Conservation (phyloP, 306 rosid species). For the Glycine latifolia region DNA sequence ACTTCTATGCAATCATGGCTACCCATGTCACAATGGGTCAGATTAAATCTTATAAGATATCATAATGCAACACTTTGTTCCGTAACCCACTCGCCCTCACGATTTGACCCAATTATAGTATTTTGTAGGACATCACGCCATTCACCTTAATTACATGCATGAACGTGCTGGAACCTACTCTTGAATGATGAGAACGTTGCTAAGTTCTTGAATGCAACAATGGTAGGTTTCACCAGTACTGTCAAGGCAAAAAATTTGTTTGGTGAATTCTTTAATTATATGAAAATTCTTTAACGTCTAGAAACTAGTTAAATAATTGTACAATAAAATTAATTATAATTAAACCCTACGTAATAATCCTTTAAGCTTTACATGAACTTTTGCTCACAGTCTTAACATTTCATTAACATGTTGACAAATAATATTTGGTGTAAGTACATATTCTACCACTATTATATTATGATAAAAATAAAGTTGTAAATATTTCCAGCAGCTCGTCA, state of each 20-base stretch:
- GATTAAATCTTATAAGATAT: background rate
- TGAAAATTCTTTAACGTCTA: too few relatives aligned
- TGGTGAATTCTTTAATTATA: too few relatives aligned
- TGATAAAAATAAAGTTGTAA: too few relatives aligned
- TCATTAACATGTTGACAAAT: too few relatives aligned
- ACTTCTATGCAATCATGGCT: slow-evolving; percentile 2
- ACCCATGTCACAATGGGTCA: slow-evolving; percentile 23
- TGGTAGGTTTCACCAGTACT: background rate
- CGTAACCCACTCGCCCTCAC: background rate
- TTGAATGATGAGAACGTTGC: background rate
- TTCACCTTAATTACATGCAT: slow-evolving; percentile 20
- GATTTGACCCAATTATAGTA: background rate
- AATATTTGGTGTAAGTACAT: too few relatives aligned
- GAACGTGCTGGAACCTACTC: background rate
- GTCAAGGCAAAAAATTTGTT: background rate
- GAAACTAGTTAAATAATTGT: too few relatives aligned
- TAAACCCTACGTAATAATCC: too few relatives aligned
- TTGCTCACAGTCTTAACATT: too few relatives aligned
- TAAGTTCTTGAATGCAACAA: slow-evolving; percentile 15
- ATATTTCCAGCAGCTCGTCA: background rate
- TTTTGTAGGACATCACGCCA: background rate
- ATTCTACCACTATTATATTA: too few relatives aligned
- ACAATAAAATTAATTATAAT: too few relatives aligned
- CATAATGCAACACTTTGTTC: slow-evolving; percentile 34
- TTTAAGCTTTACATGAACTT: too few relatives aligned